These are phyloP conservation scores for Plantago ovata DNA, from an alignment of 257 asterid species.

Conservation along the genomic window DNA sequence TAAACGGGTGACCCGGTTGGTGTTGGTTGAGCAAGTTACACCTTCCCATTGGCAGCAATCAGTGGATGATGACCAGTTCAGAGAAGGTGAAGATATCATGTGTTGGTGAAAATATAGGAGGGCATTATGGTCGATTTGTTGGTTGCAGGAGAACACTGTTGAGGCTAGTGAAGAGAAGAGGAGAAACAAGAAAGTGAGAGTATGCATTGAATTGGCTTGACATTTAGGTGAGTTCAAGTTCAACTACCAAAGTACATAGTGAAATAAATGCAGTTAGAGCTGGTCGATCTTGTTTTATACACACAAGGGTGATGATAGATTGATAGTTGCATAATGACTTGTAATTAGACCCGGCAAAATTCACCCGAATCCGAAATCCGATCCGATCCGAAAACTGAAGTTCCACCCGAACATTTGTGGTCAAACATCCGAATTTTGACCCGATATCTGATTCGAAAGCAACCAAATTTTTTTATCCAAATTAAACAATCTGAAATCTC, in stretches of 20 bases:
- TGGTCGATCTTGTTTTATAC: too few species aligned
- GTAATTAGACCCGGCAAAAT: too few species aligned
- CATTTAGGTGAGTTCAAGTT: background rate
- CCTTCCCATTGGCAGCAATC: slow-evolving; percentile 40
- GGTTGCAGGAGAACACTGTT: slow-evolving; percentile 13
- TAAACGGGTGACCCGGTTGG: slow-evolving; percentile 19
- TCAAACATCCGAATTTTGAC: too few species aligned
- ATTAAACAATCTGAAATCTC: too few species aligned
- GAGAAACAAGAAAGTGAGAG: slow-evolving; percentile 15
- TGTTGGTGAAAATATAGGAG: slow-evolving; percentile 22
- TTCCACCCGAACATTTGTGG: too few species aligned
- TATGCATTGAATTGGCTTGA: slow-evolving; percentile 19
- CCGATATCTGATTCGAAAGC: too few species aligned
- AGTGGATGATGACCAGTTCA: slow-evolving; percentile 29
- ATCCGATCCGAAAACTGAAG: too few species aligned
- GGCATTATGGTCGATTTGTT: slow-evolving; percentile 20
- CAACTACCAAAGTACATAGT: background rate
- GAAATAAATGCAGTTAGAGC: background rate
- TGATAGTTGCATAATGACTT: too few species aligned
- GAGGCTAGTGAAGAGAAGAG: background rate
- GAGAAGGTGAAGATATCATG: slow-evolving; percentile 14
- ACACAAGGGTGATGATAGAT: too few species aligned
- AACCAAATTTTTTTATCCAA: too few species aligned
- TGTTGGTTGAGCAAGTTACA: slow-evolving; percentile 12
- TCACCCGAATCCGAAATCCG: too few species aligned